phyloP scores from a whole-genome alignment of 495 filamentous ascomycete species.

The Parathielavia hyrcaniae region DNA sequence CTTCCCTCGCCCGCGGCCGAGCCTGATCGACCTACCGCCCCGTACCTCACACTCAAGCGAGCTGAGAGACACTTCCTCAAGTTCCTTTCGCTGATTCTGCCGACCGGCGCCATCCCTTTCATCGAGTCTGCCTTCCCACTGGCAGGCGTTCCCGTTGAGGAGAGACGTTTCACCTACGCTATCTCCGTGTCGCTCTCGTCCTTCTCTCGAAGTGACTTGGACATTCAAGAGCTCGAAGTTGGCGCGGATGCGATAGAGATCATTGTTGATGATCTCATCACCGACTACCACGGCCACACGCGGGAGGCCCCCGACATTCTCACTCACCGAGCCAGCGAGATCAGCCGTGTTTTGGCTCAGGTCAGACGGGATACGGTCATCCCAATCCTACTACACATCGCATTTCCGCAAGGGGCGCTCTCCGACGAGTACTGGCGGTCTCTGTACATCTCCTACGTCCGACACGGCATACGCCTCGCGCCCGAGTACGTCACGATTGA shows the following conservation, averaged over 20 bases:
- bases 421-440: constrained; percentile 29
- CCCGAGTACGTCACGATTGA: constrained; percentile 64
- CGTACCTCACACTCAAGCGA: constrained; percentile 63
- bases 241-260: constrained; percentile 66
- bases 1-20: constrained; percentile 22
- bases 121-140: constrained; percentile 63
- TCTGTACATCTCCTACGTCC: constrained; percentile 51
- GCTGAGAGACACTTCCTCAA: constrained; percentile 66
- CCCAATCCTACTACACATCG: constrained; percentile 61
- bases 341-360: constrained; percentile 48
- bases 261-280: constrained; percentile 49
- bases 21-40: constrained; percentile 44
- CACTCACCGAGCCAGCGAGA: constrained; percentile 42
- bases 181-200: constrained; percentile 55
- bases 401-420: constrained; percentile 35
- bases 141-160: constrained; percentile 54
- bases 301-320: constrained; percentile 43
- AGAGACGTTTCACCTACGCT: constrained; percentile 58
- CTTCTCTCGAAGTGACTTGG: constrained; percentile 42
- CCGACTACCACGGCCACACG: constrained; percentile 31
- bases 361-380: constrained; percentile 54
- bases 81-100: constrained; percentile 57
- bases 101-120: constrained; percentile 46
- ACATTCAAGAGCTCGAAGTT: constrained; percentile 55
- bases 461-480: constrained; percentile 56